Evolutionary conservation across 2,329 filamentous ascomycete genomes (phyloP).

Genomic region (Claviceps fusiformis): DNA sequence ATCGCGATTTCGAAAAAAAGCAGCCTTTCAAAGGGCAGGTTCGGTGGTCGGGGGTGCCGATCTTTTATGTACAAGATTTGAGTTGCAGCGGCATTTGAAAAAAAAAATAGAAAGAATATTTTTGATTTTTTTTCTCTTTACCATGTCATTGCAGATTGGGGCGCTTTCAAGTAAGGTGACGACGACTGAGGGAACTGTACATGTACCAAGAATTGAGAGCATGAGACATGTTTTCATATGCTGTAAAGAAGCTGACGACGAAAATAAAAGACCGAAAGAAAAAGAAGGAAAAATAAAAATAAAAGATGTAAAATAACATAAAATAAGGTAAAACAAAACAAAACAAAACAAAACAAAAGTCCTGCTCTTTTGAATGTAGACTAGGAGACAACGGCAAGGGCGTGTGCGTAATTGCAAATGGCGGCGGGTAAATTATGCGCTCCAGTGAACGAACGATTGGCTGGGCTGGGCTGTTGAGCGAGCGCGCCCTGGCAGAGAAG

Average conservation of each 20-base stretch:
- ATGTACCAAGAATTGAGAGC: conserved; percentile 1
- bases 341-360: too few relatives aligned
- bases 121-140: background rate
- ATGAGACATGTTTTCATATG: background rate
- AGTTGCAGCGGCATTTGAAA: background rate
- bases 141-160: conserved; percentile 1
- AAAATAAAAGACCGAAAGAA: background rate
- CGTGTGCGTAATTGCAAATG: too few relatives aligned
- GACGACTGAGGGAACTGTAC: background rate
- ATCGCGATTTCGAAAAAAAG: too few relatives aligned
- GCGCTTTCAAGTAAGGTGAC: background rate
- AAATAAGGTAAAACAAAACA: too few relatives aligned
- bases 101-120: background rate
- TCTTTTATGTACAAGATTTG: background rate
- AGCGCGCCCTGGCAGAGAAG: too few relatives aligned
- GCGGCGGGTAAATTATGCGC: background rate
- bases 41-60: background rate
- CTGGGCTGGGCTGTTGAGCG: too few relatives aligned
- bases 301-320: too few relatives aligned
- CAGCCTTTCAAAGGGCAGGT: too few relatives aligned
- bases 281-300: background rate
- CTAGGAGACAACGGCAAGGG: too few relatives aligned
- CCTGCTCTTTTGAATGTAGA: too few relatives aligned
- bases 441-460: background rate
- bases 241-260: background rate